Percentiles rank a stretch among this genome's conserved stretches.
phyloP scores from a whole-genome alignment of 2,329 filamentous ascomycete genomes.

The Penicillium sclerotiorum region DNA sequence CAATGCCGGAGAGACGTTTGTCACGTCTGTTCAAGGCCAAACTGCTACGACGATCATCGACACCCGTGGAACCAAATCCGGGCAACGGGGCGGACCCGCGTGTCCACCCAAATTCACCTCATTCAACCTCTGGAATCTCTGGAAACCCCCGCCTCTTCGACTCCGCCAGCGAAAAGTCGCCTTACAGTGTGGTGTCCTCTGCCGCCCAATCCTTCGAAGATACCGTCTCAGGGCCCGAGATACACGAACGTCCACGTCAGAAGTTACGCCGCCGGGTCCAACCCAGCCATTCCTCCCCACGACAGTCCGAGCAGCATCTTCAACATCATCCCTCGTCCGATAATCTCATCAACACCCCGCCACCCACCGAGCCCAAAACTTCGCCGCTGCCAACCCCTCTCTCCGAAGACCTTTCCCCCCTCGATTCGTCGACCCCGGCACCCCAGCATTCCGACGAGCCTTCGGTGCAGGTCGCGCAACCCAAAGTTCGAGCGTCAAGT shows the following conservation, averaged over 20 bases:
- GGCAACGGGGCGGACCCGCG: slow-evolving; percentile 29
- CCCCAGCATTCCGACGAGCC: slow-evolving; percentile 25
- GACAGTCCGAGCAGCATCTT: slow-evolving; percentile 14
- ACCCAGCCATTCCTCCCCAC: slow-evolving; percentile 10
- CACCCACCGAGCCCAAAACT: slow-evolving; percentile 20
- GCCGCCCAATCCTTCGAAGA: slow-evolving; percentile 22
- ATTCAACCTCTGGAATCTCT: slow-evolving; percentile 14
- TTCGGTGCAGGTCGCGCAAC: slow-evolving; percentile 22
- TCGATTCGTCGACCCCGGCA: slow-evolving; percentile 23
- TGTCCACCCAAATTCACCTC: slow-evolving; percentile 26
- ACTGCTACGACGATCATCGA: slow-evolving; percentile 42
- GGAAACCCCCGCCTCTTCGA: slow-evolving; percentile 24
- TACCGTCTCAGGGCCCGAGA: slow-evolving; percentile 12
- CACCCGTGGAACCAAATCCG: slow-evolving; percentile 30
- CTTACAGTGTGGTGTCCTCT: slow-evolving; percentile 30
- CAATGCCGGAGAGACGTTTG: slow-evolving; percentile 36
- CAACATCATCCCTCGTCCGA: slow-evolving; percentile 17
- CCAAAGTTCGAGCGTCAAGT: slow-evolving; percentile 21
- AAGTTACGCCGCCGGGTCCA: slow-evolving; percentile 5
- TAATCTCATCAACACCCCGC: slow-evolving; percentile 11
- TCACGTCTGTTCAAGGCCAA: slow-evolving; percentile 40
- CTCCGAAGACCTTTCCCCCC: slow-evolving; percentile 24
- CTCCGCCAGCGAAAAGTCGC: slow-evolving; percentile 25
- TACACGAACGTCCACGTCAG: slow-evolving; percentile 10
- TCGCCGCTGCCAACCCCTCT: slow-evolving; percentile 29